These are phyloP conservation scores for Cercospora citrullina DNA, from an alignment of 2,329 filamentous ascomycete genomes.

Conservation along the genomic window DNA sequence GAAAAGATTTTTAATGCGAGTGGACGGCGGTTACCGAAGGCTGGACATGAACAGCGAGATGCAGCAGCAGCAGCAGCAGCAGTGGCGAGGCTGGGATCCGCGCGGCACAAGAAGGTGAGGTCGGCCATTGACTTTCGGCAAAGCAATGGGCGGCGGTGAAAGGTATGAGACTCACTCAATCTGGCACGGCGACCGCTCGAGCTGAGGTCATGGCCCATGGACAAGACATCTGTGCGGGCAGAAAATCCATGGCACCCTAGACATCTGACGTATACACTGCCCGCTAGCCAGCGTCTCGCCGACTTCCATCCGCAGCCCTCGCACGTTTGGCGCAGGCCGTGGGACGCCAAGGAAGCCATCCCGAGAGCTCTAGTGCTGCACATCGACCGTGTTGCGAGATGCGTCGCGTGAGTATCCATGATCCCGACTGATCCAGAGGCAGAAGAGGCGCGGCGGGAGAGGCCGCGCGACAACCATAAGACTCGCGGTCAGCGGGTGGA, in stretches of 20 bases:
- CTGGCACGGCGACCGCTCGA: background rate
- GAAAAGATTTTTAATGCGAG: background rate
- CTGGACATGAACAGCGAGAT: background rate
- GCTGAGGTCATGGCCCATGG: background rate
- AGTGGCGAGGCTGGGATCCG: constrained; percentile 8
- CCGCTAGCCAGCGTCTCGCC: constrained; percentile 6
- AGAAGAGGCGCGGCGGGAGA: background rate
- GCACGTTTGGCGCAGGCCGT: constrained; percentile 1
- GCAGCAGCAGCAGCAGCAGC: background rate
- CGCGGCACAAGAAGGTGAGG: constrained; percentile 18
- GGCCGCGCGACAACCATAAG: constrained; percentile 2
- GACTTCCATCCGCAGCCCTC: constrained; percentile 10
- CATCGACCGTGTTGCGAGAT: background rate
- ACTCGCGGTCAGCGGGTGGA: constrained; percentile 11
- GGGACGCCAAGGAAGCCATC: constrained; percentile 12
- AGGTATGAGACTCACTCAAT: background rate
- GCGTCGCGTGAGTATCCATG: constrained; percentile 5
- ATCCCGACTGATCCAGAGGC: background rate
- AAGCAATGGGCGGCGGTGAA: background rate
- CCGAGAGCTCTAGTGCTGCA: constrained; percentile 1
- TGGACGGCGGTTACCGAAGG: background rate
- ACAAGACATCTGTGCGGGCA: background rate
- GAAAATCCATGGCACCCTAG: constrained; percentile 4
- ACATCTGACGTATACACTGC: constrained; percentile 6
- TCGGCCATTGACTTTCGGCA: constrained; percentile 11